These are phyloP conservation scores for Ampelocalamus luodianensis DNA, from an alignment of 176 grass and related monocot species.

Conservation along the genomic window DNA sequence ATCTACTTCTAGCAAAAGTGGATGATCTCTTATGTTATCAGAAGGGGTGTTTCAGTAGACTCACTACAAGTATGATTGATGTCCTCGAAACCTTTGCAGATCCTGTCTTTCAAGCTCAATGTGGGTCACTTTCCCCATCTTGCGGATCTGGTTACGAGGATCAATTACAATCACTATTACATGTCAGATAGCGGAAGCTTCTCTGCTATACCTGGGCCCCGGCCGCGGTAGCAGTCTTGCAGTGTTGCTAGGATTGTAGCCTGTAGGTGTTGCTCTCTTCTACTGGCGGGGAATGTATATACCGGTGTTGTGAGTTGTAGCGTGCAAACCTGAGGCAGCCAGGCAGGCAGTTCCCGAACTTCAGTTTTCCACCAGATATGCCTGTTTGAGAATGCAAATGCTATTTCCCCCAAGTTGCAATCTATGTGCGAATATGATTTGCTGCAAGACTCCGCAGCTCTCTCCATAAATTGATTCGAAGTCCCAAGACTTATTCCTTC, in stretches of 20 bases:
- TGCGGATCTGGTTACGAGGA: conserved; percentile 88
- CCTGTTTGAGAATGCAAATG: not conserved
- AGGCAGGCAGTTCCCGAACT: not conserved
- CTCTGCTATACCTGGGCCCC: conserved; percentile 54
- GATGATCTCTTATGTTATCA: not conserved
- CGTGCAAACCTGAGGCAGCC: not conserved
- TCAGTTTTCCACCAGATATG: not conserved
- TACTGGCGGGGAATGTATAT: not conserved
- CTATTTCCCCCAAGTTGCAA: not conserved
- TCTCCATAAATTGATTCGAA: not conserved
- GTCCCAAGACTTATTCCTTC: not conserved
- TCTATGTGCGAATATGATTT: not conserved
- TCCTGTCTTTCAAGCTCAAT: conserved; percentile 93
- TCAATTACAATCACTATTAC: conserved; percentile 95
- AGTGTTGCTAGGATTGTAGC: not conserved
- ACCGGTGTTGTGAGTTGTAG: not conserved
- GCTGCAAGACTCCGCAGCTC: not conserved
- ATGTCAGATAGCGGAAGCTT: conserved; percentile 85
- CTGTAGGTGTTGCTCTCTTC: not conserved
- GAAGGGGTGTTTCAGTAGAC: not conserved
- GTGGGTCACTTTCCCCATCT: conserved; percentile 96
- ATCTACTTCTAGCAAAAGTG: not conserved
- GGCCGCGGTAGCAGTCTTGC: conserved; percentile 35
- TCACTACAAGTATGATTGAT: not conserved
- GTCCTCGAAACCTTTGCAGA: conserved; percentile 48